phyloP scores from a whole-genome alignment of 225 moss, liverwort and hornwort genomes.

The Marchantia polymorpha region DNA sequence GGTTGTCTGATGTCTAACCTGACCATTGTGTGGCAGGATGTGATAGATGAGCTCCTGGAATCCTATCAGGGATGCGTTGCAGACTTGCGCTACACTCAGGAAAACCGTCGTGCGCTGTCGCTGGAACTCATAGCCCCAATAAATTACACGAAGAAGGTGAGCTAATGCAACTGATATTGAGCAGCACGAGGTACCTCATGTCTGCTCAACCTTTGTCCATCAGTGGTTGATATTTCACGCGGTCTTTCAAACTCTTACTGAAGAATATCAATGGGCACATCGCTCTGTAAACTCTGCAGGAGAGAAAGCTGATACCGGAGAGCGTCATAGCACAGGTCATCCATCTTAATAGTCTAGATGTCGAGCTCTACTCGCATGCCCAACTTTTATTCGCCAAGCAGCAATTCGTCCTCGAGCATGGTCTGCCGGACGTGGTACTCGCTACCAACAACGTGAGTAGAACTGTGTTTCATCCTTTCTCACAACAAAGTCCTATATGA shows the following conservation, averaged over 20 bases:
- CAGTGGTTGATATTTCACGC: background rate
- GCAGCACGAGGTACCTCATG: background rate
- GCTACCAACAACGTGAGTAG: background rate
- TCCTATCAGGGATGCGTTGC: conserved; percentile 33
- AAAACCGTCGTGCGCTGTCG: conserved; percentile 24
- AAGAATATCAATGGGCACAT: background rate
- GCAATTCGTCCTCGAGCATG: conserved; percentile 20
- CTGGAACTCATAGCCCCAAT: conserved; percentile 26
- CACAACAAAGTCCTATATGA: background rate
- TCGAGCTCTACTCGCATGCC: conserved; percentile 38
- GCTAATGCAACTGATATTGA: conserved; percentile 1
- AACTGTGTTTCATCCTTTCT: background rate
- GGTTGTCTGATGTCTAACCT: background rate
- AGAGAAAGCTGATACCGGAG: conserved; percentile 30
- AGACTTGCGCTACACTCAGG: conserved; percentile 26
- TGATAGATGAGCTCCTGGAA: conserved; percentile 26
- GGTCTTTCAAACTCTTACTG: background rate
- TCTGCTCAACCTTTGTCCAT: background rate
- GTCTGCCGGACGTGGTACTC: background rate
- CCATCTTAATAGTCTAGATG: conserved; percentile 36
- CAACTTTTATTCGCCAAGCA: conserved; percentile 37
- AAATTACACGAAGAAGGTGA: conserved; percentile 32
- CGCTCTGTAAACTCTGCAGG: conserved; percentile 3
- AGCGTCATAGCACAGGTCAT: conserved; percentile 24
- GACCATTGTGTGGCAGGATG: conserved; percentile 16